Evolutionary conservation across 2,329 filamentous ascomycete genomes (phyloP), one percentile per base, ranked within the genome.

Genomic region (Fusarium nematophilum): DNA sequence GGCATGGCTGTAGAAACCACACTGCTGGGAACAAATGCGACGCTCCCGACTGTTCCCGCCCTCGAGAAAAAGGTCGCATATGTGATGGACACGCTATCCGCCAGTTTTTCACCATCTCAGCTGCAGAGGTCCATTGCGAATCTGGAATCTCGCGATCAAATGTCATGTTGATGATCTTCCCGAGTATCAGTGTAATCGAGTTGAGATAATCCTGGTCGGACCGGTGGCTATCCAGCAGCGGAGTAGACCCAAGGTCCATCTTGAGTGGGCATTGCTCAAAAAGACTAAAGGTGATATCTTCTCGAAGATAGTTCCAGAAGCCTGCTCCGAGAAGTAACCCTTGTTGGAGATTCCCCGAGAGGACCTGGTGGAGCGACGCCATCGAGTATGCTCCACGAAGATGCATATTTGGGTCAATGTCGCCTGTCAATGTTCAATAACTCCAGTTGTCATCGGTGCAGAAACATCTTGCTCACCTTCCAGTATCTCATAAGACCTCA

Each of bases 221-320:
- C 4, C 36, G 26, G 21, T 67, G 58, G 0, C 17, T 73, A 0
- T 57, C 54, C 1, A 54, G 25, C 5, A 66, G 40, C 2, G 50
- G 55, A 8, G 72, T 58, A 18, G 55, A 33, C 10, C 68, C 39
- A 10, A 79, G 46, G 14, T 77, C 69, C 49, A 81, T 79, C 57
- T 79, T 80, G 1, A 81, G 60, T 0, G 72, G 72, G 17, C 76
- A 77, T 6, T 70, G 65, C 30, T 77, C 71, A 33, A 79, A 81
- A 1, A 83, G 63, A n/a, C 79, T 79, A n/a, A 82, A 80, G 0
- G 81, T 83, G n/a, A 83, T 82, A 30, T 83, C 80, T 63, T 83
- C 80, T 1, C 81, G 75, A 0, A 83, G 72, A 47, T 82, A 82
- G 54, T 83, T 83, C 81, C 80, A 83, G 49, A 80, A 79, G 0